These are phyloP conservation scores for Hypoxylon sp. DNA, from an alignment of 2,329 filamentous ascomycete genomes.

Conservation along the genomic window DNA sequence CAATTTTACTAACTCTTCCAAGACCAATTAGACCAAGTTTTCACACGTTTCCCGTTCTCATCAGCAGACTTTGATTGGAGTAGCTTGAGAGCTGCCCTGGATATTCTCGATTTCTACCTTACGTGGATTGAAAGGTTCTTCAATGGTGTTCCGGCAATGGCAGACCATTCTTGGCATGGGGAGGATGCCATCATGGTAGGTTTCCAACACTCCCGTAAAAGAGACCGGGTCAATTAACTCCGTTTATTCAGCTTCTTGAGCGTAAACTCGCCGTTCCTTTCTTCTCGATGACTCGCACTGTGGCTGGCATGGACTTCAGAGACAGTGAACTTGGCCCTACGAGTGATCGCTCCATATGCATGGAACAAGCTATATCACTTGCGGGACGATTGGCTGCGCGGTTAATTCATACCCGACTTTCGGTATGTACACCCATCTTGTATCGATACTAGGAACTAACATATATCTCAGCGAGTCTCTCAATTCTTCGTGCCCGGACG, in stretches of 20 bases:
- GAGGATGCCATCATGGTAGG: constrained; percentile 63
- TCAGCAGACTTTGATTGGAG: constrained; percentile 62
- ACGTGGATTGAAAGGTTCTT: constrained; percentile 57
- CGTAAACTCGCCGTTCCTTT: constrained; percentile 61
- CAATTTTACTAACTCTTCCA: constrained; percentile 32
- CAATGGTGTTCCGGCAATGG: constrained; percentile 55
- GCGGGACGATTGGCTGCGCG: constrained; percentile 61
- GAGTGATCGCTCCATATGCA: constrained; percentile 51
- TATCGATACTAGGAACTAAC: constrained; percentile 42
- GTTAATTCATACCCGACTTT: constrained; percentile 60
- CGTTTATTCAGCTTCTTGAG: constrained; percentile 57
- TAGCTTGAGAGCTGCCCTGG: constrained; percentile 59
- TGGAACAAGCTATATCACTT: constrained; percentile 60
- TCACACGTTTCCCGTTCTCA: constrained; percentile 60
- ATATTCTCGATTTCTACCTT: constrained; percentile 63
- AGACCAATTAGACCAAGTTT: constrained; percentile 65
- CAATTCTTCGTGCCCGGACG: constrained; percentile 62
- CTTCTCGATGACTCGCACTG: constrained; percentile 61
- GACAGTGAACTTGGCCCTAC: constrained; percentile 42
- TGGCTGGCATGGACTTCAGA: constrained; percentile 51
- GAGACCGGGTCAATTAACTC: constrained; percentile 19
- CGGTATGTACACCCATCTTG: constrained; percentile 49
- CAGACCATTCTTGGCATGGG: constrained; percentile 51
- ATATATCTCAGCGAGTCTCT: constrained; percentile 54
- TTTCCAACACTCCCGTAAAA: not conserved